Conservation (phyloP, 306 rosid species). For the Sesbania bispinosa region DNA sequence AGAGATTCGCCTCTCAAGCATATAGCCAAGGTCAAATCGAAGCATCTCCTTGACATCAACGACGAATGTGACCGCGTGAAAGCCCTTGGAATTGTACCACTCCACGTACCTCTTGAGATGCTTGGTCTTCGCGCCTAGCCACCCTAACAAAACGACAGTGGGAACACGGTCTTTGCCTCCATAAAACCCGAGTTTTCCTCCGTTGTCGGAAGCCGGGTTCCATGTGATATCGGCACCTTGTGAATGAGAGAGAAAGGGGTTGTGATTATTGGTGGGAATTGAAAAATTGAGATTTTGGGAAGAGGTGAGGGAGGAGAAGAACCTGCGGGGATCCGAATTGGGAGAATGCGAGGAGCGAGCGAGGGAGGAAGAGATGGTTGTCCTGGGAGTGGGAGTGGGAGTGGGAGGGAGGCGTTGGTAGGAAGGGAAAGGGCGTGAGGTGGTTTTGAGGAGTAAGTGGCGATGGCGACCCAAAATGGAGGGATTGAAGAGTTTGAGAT, state of each 20-base stretch:
- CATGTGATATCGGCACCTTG: slow-evolving; percentile 31
- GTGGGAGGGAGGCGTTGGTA: not conserved
- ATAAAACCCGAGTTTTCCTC: slow-evolving; percentile 6
- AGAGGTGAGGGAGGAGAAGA: slow-evolving; percentile 43
- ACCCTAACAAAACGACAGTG: slow-evolving; percentile 75
- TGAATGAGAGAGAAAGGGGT: slow-evolving; percentile 26
- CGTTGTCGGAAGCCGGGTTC: slow-evolving; percentile 44
- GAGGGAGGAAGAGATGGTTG: slow-evolving; percentile 29
- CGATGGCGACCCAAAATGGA: slow-evolving; percentile 44
- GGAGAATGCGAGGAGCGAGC: slow-evolving; percentile 31
- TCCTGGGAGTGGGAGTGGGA: no score
- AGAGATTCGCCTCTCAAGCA: slow-evolving; percentile 49
- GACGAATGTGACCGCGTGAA: slow-evolving; percentile 64
- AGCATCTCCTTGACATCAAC: slow-evolving; percentile 58
- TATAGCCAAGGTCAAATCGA: slow-evolving; percentile 49
- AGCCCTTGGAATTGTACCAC: slow-evolving; percentile 77
- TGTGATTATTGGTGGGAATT: slow-evolving; percentile 1
- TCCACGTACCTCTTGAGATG: slow-evolving; percentile 79
- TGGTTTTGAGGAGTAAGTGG: slow-evolving; percentile 37
- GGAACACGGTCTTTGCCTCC: slow-evolving; percentile 30
- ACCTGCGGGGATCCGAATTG: slow-evolving; percentile 28
- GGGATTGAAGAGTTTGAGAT: slow-evolving; percentile 34
- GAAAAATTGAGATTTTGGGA: slow-evolving; percentile 27
- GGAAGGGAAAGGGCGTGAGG: not conserved
- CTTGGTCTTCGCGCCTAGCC: slow-evolving; percentile 79